Evolutionary conservation across 1,284 basidiomycete species (phyloP).

Genomic region (Cutaneotrichosporon curvatum): DNA sequence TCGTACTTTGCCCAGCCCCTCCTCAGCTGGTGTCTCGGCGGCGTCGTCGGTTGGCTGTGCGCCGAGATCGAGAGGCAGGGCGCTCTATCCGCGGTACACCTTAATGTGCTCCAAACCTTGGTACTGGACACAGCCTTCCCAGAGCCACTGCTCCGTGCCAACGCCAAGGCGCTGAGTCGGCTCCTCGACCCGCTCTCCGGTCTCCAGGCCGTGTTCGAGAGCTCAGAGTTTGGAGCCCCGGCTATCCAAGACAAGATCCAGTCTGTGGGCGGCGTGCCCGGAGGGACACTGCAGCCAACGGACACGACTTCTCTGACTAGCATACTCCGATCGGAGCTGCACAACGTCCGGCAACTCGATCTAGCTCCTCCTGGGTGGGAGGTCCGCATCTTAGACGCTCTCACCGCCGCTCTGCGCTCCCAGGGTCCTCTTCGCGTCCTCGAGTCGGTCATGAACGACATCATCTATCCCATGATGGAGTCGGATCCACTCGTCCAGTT

Average conservation of each 20-base stretch:
- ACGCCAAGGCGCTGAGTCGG: slow-evolving; percentile 19
- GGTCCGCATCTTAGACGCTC: slow-evolving; percentile 9
- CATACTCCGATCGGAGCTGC: slow-evolving; percentile 17
- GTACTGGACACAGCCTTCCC: slow-evolving; percentile 36
- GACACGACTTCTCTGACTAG: slow-evolving; percentile 1
- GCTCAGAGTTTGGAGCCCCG: slow-evolving; percentile 30
- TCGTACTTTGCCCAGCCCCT: slow-evolving; percentile 52
- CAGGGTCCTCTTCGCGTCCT: slow-evolving; percentile 12
- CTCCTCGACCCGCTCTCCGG: slow-evolving; percentile 28
- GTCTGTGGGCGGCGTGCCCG: slow-evolving; percentile 10
- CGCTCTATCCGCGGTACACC: slow-evolving; percentile 34
- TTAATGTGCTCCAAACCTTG: slow-evolving; percentile 41
- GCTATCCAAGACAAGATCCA: slow-evolving; percentile 24
- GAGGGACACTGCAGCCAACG: neutral
- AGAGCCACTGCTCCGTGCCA: slow-evolving; percentile 29
- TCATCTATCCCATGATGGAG: slow-evolving; percentile 13
- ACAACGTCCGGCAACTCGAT: slow-evolving; percentile 18
- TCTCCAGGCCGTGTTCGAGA: slow-evolving; percentile 30
- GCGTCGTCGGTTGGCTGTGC: slow-evolving; percentile 46
- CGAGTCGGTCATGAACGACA: slow-evolving; percentile 10
- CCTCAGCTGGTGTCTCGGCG: slow-evolving; percentile 50
- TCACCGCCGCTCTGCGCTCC: slow-evolving; percentile 8
- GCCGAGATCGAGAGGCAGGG: slow-evolving; percentile 41
- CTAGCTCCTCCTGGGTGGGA: slow-evolving; percentile 18
- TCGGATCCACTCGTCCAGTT: slow-evolving; percentile 9